Evolutionary conservation across 495 filamentous ascomycete species (phyloP).

Genomic region (Talaromyces trachyspermus): DNA sequence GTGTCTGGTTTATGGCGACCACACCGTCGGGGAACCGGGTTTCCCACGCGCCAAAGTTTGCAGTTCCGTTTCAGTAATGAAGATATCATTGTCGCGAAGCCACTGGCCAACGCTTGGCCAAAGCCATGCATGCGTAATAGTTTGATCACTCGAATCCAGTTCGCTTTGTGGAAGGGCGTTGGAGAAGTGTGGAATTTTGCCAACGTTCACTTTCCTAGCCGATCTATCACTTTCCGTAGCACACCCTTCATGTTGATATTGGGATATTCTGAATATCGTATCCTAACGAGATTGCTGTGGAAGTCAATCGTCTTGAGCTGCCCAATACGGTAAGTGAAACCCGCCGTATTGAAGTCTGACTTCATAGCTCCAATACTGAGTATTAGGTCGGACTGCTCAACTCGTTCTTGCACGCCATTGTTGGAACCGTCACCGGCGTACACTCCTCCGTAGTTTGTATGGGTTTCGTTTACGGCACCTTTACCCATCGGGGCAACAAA

Average conservation of each 20-base stretch:
- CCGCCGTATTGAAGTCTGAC: conserved; percentile 87
- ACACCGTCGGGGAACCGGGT: conserved; percentile 72
- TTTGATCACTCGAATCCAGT: conserved; percentile 34
- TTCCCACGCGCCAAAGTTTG: conserved; percentile 87
- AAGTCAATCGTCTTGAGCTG: conserved; percentile 84
- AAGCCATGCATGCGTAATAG: conserved; percentile 78
- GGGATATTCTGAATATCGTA: conserved; percentile 78
- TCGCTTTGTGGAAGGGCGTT: conserved; percentile 55
- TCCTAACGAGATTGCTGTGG: conserved; percentile 67
- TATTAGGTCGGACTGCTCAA: conserved; percentile 78
- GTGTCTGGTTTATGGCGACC: conserved; percentile 71
- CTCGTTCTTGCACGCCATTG: conserved; percentile 57
- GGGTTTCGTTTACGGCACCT: conserved; percentile 72
- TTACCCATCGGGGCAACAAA: conserved; percentile 94
- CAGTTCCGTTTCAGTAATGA: conserved; percentile 88
- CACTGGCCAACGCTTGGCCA: conserved; percentile 79
- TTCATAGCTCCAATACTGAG: conserved; percentile 76
- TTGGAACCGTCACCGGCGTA: conserved; percentile 79
- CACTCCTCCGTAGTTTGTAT: conserved; percentile 72
- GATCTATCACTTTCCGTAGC: conserved; percentile 62
- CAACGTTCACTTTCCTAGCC: conserved; percentile 49
- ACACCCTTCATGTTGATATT: conserved; percentile 80
- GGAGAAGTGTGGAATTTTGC: conserved; percentile 28
- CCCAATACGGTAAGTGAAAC: conserved; percentile 78
- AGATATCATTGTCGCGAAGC: conserved; percentile 65